Percentiles rank a stretch among this genome's conserved stretches.
phyloP scores from a whole-genome alignment of 116 monocot species.

The Papilionanthe hybrid region DNA sequence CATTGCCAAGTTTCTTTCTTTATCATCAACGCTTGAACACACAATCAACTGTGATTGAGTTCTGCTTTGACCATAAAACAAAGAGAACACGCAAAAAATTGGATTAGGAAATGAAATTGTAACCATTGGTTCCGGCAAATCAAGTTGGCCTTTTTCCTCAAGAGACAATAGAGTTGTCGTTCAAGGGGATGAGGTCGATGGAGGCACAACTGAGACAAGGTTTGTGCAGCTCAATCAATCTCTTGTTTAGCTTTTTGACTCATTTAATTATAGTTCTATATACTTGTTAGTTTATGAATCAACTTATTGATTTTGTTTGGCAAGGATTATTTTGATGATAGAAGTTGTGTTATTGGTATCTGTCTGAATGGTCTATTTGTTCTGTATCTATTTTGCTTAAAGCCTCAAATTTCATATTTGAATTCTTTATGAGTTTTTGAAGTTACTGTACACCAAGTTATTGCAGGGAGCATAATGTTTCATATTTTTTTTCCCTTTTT shows the following conservation, averaged over 20 bases:
- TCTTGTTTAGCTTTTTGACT: neutral
- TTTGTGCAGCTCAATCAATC: conserved; percentile 4
- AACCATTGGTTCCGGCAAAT: conserved; percentile 2
- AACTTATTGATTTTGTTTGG: conserved; percentile 16
- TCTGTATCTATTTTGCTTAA: neutral
- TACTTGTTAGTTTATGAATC: conserved; percentile 11
- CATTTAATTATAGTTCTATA: neutral
- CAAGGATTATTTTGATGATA: neutral
- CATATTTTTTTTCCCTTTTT: neutral
- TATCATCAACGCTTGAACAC: no score
- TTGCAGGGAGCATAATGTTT: neutral
- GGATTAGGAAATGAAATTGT: neutral
- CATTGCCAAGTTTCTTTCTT: neutral
- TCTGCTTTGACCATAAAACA: conserved; percentile 3
- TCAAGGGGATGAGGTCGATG: no score
- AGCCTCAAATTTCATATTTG: neutral
- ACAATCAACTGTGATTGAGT: neutral
- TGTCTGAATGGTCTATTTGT: neutral
- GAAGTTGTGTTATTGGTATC: neutral
- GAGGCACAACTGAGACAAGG: no score
- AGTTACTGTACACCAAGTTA: neutral
- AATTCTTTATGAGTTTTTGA: neutral
- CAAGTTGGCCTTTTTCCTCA: neutral
- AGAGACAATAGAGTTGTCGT: no score
- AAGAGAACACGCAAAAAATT: no score